Base-by-base conservation (phyloP, 2,329 filamentous ascomycete genomes). In the Apiospora kogelbergensis region DNA sequence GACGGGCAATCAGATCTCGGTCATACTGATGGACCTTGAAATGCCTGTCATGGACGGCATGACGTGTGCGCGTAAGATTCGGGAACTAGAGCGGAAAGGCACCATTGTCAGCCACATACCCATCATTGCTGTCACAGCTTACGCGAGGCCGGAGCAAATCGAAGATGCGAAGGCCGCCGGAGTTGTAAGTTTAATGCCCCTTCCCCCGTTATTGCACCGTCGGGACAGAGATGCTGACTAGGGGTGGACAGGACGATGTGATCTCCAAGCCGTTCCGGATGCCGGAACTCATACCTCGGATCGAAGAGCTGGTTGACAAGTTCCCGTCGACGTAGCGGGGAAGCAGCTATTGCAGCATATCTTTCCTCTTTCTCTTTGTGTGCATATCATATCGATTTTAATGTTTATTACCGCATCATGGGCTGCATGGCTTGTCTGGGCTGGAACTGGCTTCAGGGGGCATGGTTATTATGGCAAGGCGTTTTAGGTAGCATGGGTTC, bases 21-120 rank as follows among this genome's bases (percentile, higher is more conserved):
- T 94, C 63, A 90, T 95, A 15, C 79, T 95, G 6, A 94, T 95
- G 92, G 93, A 95, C 76, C 84, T 94, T 64, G 92, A 94, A 75
- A 95, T 95, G 92, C 92, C 92, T 1, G 86, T 94, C 57, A 94
- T 94, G 92, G 91, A 95, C 74, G 93, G 93, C 44, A 88, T 93
- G 78, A 91, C 91, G 2, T 93, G 92, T 71, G 90, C 92, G 15
- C 84, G 86, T 53, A 87, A 83, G 70, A 94, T 95, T 67, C 86
- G 93, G 22, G 86, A 91, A 70, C 82, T 93, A 22, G 91, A 95
- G 77, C 81, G 80, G 65, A 83, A 88, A 67, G 88, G 89, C 24
- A 87, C 84, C 41, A 86, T 93, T 64, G 83, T 85, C 22, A 81
- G 84, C 65, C 91, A 93, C 74, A 88, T 93, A n/a, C 91, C 91